A percentile compares a stretch with the other conserved stretches of the same genome.
These are phyloP conservation scores for Enteropsectra breve DNA, from an alignment of 371 early-diverging fungal species.

Conservation along the genomic window DNA sequence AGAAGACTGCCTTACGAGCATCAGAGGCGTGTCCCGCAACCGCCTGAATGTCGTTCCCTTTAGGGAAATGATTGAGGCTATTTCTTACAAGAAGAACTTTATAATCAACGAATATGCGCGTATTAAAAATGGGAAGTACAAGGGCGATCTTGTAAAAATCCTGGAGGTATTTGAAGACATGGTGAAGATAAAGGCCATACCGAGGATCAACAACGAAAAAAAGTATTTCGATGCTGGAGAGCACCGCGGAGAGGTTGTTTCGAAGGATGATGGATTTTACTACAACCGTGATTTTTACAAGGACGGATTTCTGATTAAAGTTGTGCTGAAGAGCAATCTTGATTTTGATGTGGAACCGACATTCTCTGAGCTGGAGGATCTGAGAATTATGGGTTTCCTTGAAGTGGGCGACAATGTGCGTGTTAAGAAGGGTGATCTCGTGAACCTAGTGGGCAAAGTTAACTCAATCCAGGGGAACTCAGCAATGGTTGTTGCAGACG, in stretches of 20 bases:
- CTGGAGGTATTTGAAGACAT: slow-evolving; percentile 44
- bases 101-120: slow-evolving; percentile 77
- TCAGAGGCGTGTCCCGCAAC: slow-evolving; percentile 67
- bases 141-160: slow-evolving; percentile 81
- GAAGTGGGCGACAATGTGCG: slow-evolving; percentile 75
- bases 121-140: slow-evolving; percentile 81
- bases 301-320: slow-evolving; percentile 78
- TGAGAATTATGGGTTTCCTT: slow-evolving; percentile 65
- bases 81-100: slow-evolving; percentile 67
- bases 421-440: slow-evolving; percentile 75
- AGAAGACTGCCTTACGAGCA: slow-evolving; percentile 65
- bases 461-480: slow-evolving; percentile 63
- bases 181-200: slow-evolving; percentile 73
- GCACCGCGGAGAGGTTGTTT: slow-evolving; percentile 43
- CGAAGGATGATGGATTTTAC: slow-evolving; percentile 64
- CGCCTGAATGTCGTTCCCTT: slow-evolving; percentile 76
- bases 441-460: slow-evolving; percentile 70
- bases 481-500: slow-evolving; percentile 61
- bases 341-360: slow-evolving; percentile 73
- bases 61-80: slow-evolving; percentile 82
- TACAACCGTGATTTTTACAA: slow-evolving; percentile 71
- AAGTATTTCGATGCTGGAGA: slow-evolving; percentile 54
- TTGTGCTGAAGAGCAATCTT: slow-evolving; percentile 68
- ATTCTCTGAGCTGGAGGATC: slow-evolving; percentile 66
- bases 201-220: slow-evolving; percentile 65